Conservation (phyloP, 2,329 filamentous ascomycete species). For the Diaporthe amygdali region DNA sequence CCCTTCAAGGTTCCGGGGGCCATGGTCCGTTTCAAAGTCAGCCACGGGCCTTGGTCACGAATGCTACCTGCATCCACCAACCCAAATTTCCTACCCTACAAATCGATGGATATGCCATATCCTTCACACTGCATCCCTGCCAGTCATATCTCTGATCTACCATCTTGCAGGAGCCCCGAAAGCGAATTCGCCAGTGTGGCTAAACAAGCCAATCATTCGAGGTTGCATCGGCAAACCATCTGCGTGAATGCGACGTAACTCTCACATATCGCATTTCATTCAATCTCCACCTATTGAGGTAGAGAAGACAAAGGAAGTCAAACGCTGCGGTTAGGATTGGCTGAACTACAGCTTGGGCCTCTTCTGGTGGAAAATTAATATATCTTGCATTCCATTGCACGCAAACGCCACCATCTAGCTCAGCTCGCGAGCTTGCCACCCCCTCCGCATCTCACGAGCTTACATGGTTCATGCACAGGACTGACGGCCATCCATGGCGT, state of each 20-base stretch:
- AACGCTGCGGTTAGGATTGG: background rate
- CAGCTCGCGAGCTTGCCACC: background rate
- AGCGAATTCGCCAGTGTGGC: constrained; percentile 1
- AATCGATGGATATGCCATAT: background rate
- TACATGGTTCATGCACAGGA: background rate
- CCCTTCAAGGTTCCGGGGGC: background rate
- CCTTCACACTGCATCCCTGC: background rate
- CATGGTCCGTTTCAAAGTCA: constrained; percentile 6
- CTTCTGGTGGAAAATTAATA: background rate
- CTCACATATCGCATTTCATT: background rate
- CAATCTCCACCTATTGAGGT: background rate
- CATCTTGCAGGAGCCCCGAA: background rate
- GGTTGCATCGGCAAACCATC: background rate
- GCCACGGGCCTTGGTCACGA: constrained; percentile 4
- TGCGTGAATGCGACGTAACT: background rate
- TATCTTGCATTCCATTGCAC: background rate
- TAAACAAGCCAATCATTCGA: background rate
- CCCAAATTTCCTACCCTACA: background rate
- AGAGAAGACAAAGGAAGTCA: background rate
- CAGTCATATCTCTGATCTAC: background rate
- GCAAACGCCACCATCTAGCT: background rate
- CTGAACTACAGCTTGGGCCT: background rate
- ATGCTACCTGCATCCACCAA: constrained; percentile 8
- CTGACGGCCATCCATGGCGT: background rate
- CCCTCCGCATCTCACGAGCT: background rate